Evolutionary conservation across 2,329 filamentous ascomycete genomes (phyloP), one percentile per base, ranked within the genome.

Genomic region (Verticillium longisporum): DNA sequence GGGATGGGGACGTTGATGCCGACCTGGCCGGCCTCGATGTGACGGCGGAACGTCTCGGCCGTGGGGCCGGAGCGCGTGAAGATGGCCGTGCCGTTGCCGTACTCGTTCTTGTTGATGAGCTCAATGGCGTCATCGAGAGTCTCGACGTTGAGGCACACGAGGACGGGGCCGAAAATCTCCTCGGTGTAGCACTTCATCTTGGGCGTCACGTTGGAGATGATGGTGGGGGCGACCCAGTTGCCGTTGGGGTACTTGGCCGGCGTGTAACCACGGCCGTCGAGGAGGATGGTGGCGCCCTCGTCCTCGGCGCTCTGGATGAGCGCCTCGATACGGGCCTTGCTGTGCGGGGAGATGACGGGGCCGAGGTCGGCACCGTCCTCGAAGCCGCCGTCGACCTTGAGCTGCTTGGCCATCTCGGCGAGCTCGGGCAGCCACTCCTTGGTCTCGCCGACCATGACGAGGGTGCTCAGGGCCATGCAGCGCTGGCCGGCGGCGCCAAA

Each of bases 401-500:
- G 83, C 41, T 77, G 76, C 78, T 88, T 90, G 60, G 91, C 90
- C 63, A 86, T 83, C 77, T 91, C 88, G 13, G 89, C 90, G 60
- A 95, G 81, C 70, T 95, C 91, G 4, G 83, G 77, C 21, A 95
- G 82, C 90, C 91, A 96, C 62, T 90, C 83, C 78, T 91, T 91
- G 56, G 90, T 92, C 80, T 93, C 90, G 66, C 90, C 91, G 38
- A 95, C 88, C 79, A 92, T 88, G 68, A 95, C 90, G 18, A 93
- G 80, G 1, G 91, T 92, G 71, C 88, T 92, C 62, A 95, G 80
- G 41, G 91, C 91, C 91, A 95, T 95, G 77, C 91, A 95, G 64
- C 91, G 83, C 80, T 95, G 91, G 41, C 91, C 91, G 31, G 91
- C 91, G 65, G 91, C 91, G 66, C 91, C 91, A 67, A 95, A 95